Percentiles rank a stretch among this genome's conserved stretches.
These are phyloP conservation scores for Agaricus sinodeliciosus DNA, from an alignment of 768 basidiomycete species.

Conservation along the genomic window DNA sequence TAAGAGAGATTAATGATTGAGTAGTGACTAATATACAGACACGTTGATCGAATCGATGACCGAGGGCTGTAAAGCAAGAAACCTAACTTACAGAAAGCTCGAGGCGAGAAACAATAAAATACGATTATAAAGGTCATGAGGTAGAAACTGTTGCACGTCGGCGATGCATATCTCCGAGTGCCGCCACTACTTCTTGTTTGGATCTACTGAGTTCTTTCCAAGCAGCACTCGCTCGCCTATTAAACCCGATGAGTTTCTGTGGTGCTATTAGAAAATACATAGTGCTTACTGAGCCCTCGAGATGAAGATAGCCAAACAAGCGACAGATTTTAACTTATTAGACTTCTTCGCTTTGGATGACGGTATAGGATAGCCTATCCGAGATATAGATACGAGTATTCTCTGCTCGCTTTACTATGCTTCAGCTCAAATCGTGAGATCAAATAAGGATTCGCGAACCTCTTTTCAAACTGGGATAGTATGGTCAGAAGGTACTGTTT, in stretches of 20 bases:
- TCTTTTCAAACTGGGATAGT: constrained; percentile 63
- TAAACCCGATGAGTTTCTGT: not conserved
- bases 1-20: constrained; percentile 5
- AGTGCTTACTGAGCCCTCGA: constrained; percentile 52
- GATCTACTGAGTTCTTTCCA: constrained; percentile 61
- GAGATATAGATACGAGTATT: constrained; percentile 70
- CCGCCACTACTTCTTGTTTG: constrained; percentile 56
- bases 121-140: constrained; percentile 1
- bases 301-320: constrained; percentile 56
- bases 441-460: constrained; percentile 35
- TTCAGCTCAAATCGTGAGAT: not conserved
- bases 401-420: constrained; percentile 50
- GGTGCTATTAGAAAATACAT: not conserved
- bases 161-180: constrained; percentile 65
- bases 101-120: constrained; percentile 2
- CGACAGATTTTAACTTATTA: constrained; percentile 52
- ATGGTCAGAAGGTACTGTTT: constrained; percentile 81
- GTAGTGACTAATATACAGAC: constrained; percentile 13
- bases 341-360: constrained; percentile 30
- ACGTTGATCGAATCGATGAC: not conserved
- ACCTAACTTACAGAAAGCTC: constrained; percentile 5
- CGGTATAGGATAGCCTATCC: constrained; percentile 59
- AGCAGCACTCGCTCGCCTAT: constrained; percentile 51
- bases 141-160: constrained; percentile 28
- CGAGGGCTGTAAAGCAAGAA: constrained; percentile 10